Base-by-base conservation (phyloP, 2,329 filamentous ascomycete species). In the Alternaria brassicae region DNA sequence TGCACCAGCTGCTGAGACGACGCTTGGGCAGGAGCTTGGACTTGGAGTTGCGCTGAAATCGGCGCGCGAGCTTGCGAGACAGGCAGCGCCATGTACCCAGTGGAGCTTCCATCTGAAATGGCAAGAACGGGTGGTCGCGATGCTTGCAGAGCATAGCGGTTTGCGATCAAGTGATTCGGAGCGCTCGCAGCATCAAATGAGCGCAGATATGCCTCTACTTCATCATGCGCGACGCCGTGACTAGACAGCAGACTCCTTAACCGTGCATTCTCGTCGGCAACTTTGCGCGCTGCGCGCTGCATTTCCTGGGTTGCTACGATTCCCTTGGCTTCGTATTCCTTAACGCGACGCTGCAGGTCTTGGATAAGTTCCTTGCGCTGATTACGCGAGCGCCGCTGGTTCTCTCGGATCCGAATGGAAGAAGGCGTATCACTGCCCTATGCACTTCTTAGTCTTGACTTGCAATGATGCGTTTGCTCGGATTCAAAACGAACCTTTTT, bases 321-420 rank as follows among this genome's bases (percentile, higher is more conserved):
- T 10, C 90, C 89, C 32, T 84, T 79, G 21, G 82, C 79, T 75
- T 92, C 88, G 72, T 85, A 91, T 44, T 81, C 77, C 34, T 86
- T 84, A 59, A 89, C 79, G 55, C 86, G 85, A 54, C 82, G 79
- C 76, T 92, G 89, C 25, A 92, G 83, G 49, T 89, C 86, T 61
- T 86, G 80, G 49, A 91, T 78, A 70, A 92, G 91, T 71, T 91
- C 89, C 78, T 89, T 90, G 65, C 87, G 84, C 28, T 89, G 84
- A 28, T 88, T 88, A 37, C 90, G 86, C 12, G 88, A 91, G 61
- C 89, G 87, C 50, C 90, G 83, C 73, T 92, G 90, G 71, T 92
- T 93, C 67, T 92, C 88, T 61, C 90, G 85, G 64, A 92, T 88
- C 61, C 89, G 87, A 12, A 59, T 60, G 4, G 68, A 60, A 21